phyloP scores from a whole-genome alignment of 1,284 basidiomycete species.

The Leccinum subatratum region DNA sequence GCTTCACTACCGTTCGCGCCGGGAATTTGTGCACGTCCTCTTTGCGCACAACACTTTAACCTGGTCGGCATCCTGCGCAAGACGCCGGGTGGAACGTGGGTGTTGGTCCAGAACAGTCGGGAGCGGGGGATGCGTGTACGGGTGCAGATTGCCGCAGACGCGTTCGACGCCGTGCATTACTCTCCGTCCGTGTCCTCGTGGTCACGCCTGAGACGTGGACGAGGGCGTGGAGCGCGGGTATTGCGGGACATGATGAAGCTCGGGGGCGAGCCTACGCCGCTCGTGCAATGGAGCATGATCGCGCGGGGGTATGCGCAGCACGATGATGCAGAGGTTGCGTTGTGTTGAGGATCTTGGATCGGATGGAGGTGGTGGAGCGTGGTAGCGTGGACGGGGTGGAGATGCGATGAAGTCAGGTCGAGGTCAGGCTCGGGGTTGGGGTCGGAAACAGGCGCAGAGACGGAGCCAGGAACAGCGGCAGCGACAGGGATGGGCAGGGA shows the following conservation, averaged over 20 bases:
- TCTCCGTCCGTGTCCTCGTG: constrained; percentile 27
- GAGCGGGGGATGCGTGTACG: neutral
- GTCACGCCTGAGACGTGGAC: constrained; percentile 10
- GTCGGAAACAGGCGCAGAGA: neutral
- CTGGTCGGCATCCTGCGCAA: too few relatives aligned
- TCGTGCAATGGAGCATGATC: constrained; percentile 27
- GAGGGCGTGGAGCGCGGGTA: constrained; percentile 17
- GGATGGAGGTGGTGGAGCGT: constrained; percentile 13
- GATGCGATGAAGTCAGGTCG: neutral
- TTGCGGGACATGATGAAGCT: constrained; percentile 35
- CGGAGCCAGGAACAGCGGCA: neutral
- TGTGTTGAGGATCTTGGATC: constrained; percentile 26
- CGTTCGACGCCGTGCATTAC: constrained; percentile 30
- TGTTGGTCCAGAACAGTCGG: neutral
- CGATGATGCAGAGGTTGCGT: constrained; percentile 15
- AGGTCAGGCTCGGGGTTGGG: neutral
- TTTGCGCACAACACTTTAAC: too few relatives aligned
- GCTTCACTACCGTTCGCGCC: too few relatives aligned
- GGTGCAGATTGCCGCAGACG: constrained; percentile 17
- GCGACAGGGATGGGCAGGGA: too few relatives aligned
- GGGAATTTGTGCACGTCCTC: too few relatives aligned
- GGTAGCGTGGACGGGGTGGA: neutral
- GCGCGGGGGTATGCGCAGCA: constrained; percentile 19
- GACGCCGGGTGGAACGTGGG: too few relatives aligned
- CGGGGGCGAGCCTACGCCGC: constrained; percentile 25